These are phyloP conservation scores for Talaromyces verruculosus DNA, from an alignment of 2,329 filamentous ascomycete genomes.

Conservation along the genomic window DNA sequence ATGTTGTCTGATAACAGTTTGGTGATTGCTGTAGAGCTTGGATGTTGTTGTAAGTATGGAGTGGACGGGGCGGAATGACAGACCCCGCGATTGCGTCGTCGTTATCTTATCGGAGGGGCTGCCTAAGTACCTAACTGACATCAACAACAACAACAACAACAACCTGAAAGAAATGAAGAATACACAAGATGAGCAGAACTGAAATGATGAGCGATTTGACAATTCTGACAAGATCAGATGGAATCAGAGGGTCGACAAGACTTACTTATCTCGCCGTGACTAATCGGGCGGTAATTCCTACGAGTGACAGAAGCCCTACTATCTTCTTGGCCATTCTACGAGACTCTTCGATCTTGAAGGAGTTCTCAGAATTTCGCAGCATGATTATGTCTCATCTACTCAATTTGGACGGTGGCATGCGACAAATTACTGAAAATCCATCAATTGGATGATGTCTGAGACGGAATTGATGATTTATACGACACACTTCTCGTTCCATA, in stretches of 20 bases:
- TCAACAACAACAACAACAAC: not conserved
- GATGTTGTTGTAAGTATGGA: not conserved
- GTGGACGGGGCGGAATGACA: not conserved
- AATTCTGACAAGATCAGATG: not conserved
- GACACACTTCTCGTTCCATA: conserved; percentile 1
- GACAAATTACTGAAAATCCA: not conserved
- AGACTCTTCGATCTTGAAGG: not conserved
- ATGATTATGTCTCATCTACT: not conserved
- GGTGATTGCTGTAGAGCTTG: not conserved
- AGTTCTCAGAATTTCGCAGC: not conserved
- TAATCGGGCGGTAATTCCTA: not conserved
- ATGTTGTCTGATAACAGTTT: too few relatives aligned
- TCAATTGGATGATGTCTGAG: not conserved
- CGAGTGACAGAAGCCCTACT: not conserved
- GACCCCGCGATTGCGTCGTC: conserved; percentile 3
- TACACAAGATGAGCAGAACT: not conserved
- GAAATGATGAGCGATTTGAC: not conserved
- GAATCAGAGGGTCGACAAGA: not conserved
- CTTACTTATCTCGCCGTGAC: not conserved
- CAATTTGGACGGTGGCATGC: not conserved
- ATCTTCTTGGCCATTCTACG: not conserved
- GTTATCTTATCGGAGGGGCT: conserved; percentile 7
- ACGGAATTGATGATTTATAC: not conserved
- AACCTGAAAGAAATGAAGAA: not conserved
- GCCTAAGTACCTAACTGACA: not conserved